Evolutionary conservation across 257 asterid species (phyloP).

Genomic region (Solanum dulcamara): DNA sequence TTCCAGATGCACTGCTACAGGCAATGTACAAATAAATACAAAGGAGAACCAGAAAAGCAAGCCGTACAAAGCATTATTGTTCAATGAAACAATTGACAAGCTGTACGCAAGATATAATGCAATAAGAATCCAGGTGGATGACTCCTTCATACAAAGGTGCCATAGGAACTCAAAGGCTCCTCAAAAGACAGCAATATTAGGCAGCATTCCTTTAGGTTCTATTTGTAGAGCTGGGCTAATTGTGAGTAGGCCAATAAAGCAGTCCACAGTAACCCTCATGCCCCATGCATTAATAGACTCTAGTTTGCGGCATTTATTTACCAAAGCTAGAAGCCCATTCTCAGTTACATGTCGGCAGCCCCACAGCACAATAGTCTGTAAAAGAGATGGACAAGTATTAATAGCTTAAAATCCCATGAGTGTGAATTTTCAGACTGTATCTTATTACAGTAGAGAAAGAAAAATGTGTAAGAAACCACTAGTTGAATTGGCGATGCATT

Average conservation of each 20-base stretch:
- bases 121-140: neutral
- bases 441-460: neutral
- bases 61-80: neutral
- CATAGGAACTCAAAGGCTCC: neutral
- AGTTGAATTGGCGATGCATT: neutral
- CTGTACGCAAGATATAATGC: neutral
- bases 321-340: slow-evolving; percentile 65
- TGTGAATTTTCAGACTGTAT: neutral
- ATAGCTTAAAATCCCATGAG: neutral
- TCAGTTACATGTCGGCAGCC: slow-evolving; percentile 85
- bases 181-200: slow-evolving; percentile 38
- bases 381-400: neutral
- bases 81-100: neutral
- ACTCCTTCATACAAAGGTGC: neutral
- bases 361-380: slow-evolving; percentile 77
- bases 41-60: neutral
- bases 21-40: neutral
- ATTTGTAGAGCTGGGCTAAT: slow-evolving; percentile 77
- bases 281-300: slow-evolving; percentile 91
- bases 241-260: slow-evolving; percentile 54
- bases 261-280: slow-evolving; percentile 53
- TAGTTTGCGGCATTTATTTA: slow-evolving; percentile 56
- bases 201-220: slow-evolving; percentile 43
- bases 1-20: neutral
- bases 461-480: neutral